Conservation (phyloP, 1,284 basidiomycete species). For the Puccinia coronata region DNA sequence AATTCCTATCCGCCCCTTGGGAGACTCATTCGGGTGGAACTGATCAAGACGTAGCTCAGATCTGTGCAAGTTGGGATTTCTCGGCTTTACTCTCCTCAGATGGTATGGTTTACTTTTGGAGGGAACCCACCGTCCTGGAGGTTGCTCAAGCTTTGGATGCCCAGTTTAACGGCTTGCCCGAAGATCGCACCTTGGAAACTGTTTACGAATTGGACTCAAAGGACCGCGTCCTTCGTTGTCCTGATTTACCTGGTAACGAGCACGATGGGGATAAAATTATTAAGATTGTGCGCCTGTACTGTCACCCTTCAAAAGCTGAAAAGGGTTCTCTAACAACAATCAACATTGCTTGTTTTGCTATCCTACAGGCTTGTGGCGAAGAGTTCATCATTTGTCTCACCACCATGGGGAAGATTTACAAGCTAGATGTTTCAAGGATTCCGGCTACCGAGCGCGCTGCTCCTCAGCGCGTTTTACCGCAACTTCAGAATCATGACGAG, state of each 20-base stretch:
- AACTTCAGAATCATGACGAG: slow-evolving; percentile 16
- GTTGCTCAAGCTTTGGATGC: slow-evolving; percentile 32
- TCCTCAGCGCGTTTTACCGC: slow-evolving; percentile 3
- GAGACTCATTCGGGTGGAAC: neutral
- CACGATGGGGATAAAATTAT: slow-evolving; percentile 6
- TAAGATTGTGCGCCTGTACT: slow-evolving; percentile 20
- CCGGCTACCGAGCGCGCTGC: neutral
- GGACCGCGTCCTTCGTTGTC: slow-evolving; percentile 31
- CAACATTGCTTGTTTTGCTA: neutral
- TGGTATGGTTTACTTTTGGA: slow-evolving; percentile 36
- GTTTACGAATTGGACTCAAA: slow-evolving; percentile 26
- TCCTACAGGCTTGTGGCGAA: slow-evolving; percentile 41
- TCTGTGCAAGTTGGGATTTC: slow-evolving; percentile 45
- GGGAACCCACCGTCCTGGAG: slow-evolving; percentile 13
- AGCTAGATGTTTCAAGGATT: slow-evolving; percentile 32
- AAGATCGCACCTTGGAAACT: neutral
- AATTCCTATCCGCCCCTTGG: slow-evolving; percentile 52
- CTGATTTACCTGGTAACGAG: slow-evolving; percentile 26
- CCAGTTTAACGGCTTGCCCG: slow-evolving; percentile 22
- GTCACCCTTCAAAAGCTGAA: neutral
- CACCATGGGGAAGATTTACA: slow-evolving; percentile 28
- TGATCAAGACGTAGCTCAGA: slow-evolving; percentile 53
- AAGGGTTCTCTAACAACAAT: neutral
- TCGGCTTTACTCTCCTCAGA: slow-evolving; percentile 19
- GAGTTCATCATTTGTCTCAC: slow-evolving; percentile 43